Evolutionary conservation across 2,329 filamentous ascomycete genomes (phyloP).

Genomic region (Xylogone sp.): DNA sequence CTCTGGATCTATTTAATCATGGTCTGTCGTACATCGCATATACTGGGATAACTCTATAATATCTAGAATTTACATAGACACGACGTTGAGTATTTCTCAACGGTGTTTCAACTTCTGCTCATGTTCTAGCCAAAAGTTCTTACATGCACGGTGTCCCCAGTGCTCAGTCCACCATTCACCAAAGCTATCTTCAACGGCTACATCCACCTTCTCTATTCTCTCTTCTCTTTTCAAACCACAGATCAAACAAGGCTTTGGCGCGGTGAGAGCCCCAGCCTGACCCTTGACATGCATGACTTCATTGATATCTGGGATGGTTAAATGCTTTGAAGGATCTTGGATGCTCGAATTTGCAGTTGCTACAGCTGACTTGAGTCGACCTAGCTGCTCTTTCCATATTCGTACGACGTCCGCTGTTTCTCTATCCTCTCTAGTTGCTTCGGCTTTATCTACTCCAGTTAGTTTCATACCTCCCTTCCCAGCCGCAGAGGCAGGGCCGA

Average conservation of each 20-base stretch:
- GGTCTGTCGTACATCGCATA: too few species aligned
- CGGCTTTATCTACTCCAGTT: conserved; percentile 76
- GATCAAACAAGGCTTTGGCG: conserved; percentile 72
- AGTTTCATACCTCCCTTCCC: conserved; percentile 90
- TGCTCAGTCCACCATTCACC: conserved; percentile 96
- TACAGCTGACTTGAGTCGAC: conserved; percentile 70
- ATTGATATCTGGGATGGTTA: conserved; percentile 63
- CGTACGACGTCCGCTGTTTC: conserved; percentile 75
- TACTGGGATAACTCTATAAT: too few species aligned
- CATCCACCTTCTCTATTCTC: conserved; percentile 63
- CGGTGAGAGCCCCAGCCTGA: conserved; percentile 69
- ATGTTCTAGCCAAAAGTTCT: conserved; percentile 81
- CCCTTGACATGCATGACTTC: conserved; percentile 66
- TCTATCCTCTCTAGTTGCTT: conserved; percentile 78
- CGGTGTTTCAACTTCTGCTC: conserved; percentile 66
- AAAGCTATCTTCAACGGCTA: conserved; percentile 81
- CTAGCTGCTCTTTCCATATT: conserved; percentile 72
- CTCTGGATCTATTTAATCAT: too few species aligned
- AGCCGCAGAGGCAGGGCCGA: conserved; percentile 67
- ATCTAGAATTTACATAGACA: too few species aligned
- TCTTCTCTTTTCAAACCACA: conserved; percentile 90
- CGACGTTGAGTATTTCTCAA: too few species aligned
- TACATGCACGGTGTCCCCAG: conserved; percentile 77
- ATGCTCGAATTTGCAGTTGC: conserved; percentile 53
- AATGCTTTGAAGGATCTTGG: conserved; percentile 24